Evolutionary conservation across 2,329 filamentous ascomycete genomes (phyloP).

Genomic region (Cladobotryum mycophilum): DNA sequence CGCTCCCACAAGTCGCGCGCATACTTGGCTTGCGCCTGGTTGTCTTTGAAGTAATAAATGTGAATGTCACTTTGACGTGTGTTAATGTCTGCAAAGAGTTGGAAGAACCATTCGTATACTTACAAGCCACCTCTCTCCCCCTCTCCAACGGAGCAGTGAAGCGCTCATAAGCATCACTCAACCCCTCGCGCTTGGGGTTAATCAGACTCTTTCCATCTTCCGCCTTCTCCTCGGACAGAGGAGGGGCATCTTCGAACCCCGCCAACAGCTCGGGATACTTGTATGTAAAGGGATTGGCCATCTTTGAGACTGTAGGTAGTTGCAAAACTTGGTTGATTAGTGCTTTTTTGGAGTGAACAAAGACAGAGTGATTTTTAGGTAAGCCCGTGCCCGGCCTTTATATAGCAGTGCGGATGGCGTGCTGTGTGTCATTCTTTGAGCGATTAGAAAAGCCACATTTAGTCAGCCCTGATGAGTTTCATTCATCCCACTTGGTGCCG

Average conservation of each 20-base stretch:
- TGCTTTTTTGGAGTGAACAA: no score
- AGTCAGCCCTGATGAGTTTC: no score
- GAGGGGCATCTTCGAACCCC: conserved; percentile 51
- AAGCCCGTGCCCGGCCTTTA: no score
- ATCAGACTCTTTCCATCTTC: conserved; percentile 72
- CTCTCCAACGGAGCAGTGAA: conserved; percentile 66
- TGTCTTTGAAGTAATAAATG: conserved; percentile 70
- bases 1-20: conserved; percentile 70
- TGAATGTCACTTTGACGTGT: conserved; percentile 60
- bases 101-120: conserved; percentile 20
- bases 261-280: conserved; percentile 27
- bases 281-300: conserved; percentile 9
- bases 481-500: no score
- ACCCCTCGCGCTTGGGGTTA: conserved; percentile 55
- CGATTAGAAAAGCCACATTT: no score
- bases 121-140: conserved; percentile 65
- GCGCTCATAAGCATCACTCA: conserved; percentile 62
- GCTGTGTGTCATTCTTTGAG: no score
- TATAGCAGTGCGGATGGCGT: no score
- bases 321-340: no score
- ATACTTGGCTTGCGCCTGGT: conserved; percentile 56
- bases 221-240: conserved; percentile 51
- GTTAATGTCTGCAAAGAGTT: not conserved
- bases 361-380: no score
- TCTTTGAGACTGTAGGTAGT: not conserved